Base-by-base conservation (phyloP, 2,329 filamentous ascomycete species). In the Verticillium longisporum region DNA sequence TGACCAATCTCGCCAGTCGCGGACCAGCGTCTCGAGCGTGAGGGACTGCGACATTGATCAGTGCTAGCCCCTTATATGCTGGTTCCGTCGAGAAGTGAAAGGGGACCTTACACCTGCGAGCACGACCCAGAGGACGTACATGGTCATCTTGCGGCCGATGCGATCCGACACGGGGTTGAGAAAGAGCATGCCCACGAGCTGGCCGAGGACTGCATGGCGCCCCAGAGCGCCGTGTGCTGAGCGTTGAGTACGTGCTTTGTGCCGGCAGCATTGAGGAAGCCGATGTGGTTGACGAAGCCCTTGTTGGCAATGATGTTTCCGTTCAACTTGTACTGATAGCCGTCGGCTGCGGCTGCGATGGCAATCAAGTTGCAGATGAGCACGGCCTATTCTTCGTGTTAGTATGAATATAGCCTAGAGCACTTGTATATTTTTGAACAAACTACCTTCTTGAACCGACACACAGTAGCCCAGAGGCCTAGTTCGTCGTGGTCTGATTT, bases 181-280 rank as follows among this genome's bases (percentile, higher is more conserved):
- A 6, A 63, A 67, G 11, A 72, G 66, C 65, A 76, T 75, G 21
- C 75, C 76, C 55, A 78, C 63, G 4, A 74, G 70, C 60, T 78
- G 75, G 21, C 75, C 76, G 2, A 74, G 69, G 73, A 74, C 64
- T 74, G 73, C 37, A 77, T 74, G 14, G 74, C 73, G 38, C 74
- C 70, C 74, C 75, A 77, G 0, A 69, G 71, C 1, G 71, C 71
- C 33, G 76, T 67, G 36, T 75, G 72, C 41, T 70, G 70, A 0
- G 72, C 71, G 1, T 65, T 66, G 15, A 77, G 74, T 55, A 71
- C 70, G 7, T 64, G 66, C 18, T 68, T 61, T 26, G 34, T 36
- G 2, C 71, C 71, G 2, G 61, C 59, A 7, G 65, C 66, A 2
- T 64, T 67, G 7, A 64, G 68, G 0, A 68, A 67, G 0, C 69